Evolutionary conservation across 352 stramenopile genomes (phyloP).

Genomic region (Globisporangium megalacanthum): DNA sequence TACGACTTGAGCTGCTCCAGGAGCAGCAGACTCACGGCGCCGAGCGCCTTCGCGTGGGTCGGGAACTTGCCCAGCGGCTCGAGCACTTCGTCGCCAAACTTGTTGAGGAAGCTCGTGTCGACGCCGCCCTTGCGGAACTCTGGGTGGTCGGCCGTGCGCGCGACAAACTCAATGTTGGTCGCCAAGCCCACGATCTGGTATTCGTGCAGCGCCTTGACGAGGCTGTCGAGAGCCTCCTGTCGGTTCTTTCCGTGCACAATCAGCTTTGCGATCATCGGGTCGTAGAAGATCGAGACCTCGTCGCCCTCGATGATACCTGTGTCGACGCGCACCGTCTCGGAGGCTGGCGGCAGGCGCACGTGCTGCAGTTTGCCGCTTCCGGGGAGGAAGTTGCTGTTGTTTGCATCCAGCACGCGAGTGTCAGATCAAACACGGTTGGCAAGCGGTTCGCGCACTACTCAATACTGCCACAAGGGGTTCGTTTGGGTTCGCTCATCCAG

Average conservation of each 20-base stretch:
- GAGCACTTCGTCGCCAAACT: conserved; percentile 84
- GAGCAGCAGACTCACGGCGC: conserved; percentile 67
- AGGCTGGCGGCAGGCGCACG: conserved; percentile 64
- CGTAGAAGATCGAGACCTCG: conserved; percentile 91
- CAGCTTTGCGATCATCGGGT: conserved; percentile 94
- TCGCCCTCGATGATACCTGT: conserved; percentile 87
- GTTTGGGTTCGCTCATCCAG: neutral
- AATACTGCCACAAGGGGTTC: neutral
- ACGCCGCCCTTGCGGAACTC: conserved; percentile 88
- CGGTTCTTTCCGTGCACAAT: conserved; percentile 89
- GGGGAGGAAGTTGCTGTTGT: conserved; percentile 83
- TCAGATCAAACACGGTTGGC: conserved; percentile 2
- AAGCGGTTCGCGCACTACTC: neutral
- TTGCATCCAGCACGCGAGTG: neutral
- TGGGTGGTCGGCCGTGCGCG: conserved; percentile 80
- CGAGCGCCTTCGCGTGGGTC: conserved; percentile 63
- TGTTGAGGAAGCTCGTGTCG: conserved; percentile 92
- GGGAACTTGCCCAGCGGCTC: conserved; percentile 46
- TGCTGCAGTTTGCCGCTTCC: conserved; percentile 85
- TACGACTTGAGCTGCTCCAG: conserved; percentile 44
- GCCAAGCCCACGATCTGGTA: conserved; percentile 92
- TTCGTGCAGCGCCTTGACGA: conserved; percentile 81
- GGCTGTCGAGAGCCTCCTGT: conserved; percentile 69
- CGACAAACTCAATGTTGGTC: conserved; percentile 94
- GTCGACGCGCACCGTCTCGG: conserved; percentile 82